These are phyloP conservation scores for Helicostylum pulchrum DNA, from an alignment of 192 early-diverging fungal genomes.

Conservation along the genomic window DNA sequence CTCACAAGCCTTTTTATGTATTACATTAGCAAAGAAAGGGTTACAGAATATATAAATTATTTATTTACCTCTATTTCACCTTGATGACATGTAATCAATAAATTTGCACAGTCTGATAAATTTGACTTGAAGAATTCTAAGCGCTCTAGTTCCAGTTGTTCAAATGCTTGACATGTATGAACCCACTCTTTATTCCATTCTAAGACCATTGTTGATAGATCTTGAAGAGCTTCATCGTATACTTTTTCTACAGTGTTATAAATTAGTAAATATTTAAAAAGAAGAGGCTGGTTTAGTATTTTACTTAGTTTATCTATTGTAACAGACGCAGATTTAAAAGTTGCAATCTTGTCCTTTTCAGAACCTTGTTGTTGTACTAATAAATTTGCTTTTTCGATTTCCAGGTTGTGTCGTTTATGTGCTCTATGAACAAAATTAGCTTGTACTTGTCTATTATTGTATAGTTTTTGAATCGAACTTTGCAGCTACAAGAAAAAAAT, in stretches of 20 bases:
- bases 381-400: conserved; percentile 3
- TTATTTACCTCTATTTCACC: conserved; percentile 14
- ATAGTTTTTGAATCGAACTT: conserved; percentile 5
- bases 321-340: neutral
- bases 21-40: no score
- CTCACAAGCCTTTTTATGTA: conserved; percentile 5
- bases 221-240: conserved; percentile 10
- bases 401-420: conserved; percentile 3
- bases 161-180: conserved; percentile 5
- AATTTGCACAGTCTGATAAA: conserved; percentile 4
- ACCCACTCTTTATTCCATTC: conserved; percentile 18
- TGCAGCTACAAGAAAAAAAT: neutral
- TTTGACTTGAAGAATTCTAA: conserved; percentile 10
- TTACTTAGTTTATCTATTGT: conserved; percentile 7
- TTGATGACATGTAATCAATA: conserved; percentile 4
- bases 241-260: conserved; percentile 15
- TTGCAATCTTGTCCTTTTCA: conserved; percentile 9
- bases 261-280: no score
- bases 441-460: conserved; percentile 6
- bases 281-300: neutral
- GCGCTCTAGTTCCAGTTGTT: conserved; percentile 14
- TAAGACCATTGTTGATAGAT: conserved; percentile 1
- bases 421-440: conserved; percentile 1
- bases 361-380: conserved; percentile 9
- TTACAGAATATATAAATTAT: no score